These are phyloP conservation scores for Diaporthe sp. DNA, from an alignment of 2,329 filamentous ascomycete genomes.

Conservation along the genomic window DNA sequence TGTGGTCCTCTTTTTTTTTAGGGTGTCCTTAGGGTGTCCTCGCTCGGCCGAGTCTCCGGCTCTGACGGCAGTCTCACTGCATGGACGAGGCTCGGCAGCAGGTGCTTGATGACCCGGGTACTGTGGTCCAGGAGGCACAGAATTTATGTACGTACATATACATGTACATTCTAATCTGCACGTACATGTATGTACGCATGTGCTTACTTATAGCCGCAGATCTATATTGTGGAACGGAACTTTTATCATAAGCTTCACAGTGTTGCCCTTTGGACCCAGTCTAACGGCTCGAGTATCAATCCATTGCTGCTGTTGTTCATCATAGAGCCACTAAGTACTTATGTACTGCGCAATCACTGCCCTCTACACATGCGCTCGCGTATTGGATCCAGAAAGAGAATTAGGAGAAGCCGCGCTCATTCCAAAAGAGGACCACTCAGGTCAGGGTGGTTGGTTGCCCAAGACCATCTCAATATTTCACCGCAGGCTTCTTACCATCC, in stretches of 20 bases:
- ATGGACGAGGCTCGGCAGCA: background rate
- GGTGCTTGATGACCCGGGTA: background rate
- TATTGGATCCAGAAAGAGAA: too few species aligned
- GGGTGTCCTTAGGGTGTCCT: background rate
- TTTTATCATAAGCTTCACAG: background rate
- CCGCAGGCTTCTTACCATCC: constrained; percentile 35
- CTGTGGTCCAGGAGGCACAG: background rate
- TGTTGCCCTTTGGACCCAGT: too few species aligned
- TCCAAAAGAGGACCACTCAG: background rate
- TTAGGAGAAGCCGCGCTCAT: background rate
- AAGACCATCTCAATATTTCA: constrained; percentile 33
- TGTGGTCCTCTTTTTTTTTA: background rate
- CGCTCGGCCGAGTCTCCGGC: background rate
- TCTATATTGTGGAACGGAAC: background rate
- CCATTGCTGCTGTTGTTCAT: background rate
- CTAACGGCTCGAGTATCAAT: background rate
- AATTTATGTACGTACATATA: background rate
- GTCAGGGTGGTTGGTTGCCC: background rate
- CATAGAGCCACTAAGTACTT: background rate
- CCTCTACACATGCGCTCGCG: background rate
- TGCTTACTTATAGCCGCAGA: background rate
- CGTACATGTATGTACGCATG: background rate
- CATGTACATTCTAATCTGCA: background rate
- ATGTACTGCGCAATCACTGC: background rate
- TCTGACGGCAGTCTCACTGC: background rate